Evolutionary conservation across 768 basidiomycete genomes (phyloP), one percentile per base, ranked within the genome.

Genomic region (Pluteus cervinus): DNA sequence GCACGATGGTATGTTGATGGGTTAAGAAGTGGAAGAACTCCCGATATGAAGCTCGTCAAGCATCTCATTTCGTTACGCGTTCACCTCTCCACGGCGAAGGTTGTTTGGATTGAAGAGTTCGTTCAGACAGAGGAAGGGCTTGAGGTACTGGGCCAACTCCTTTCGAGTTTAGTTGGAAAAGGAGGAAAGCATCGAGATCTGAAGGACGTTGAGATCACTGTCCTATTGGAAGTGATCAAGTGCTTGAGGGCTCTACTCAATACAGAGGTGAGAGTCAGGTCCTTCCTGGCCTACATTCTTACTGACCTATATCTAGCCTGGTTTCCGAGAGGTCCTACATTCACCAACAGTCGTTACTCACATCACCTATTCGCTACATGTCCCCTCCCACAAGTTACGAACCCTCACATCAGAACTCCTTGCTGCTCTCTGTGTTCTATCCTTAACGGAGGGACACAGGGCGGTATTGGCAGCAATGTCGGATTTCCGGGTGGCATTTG

Each of bases 221-320:
- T 82, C 2, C 61, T 92, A 18, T 50, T 82, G 21, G 90, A 94
- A 53, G 56, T 81, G 16, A 68, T 89, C 45, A 86, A 81, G 52
- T 91, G 87, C 53, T 58, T 96, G 16, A 68, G 90, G 26, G 83
- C 84, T 0, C 59, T 97, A 12, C 63, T 92, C 45, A 96, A 96
- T 50, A 93, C 84, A 1, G 78, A 86, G 60, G 91, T 89, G 50
- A 54, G 79, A 44, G 17, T 28, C n/a, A n/a, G n/a, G n/a, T 44
- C 36, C 24, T 29, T 17, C 28, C 22, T 28, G n/a, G 33, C 29
- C 3, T 22, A 24, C 14, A 10, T 32, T 24, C 29, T 21, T 46
- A 30, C 28, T 50, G 29, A 52, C 33, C 24, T 7, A 40, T 41
- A 4, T 14, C 29, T 26, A 92, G 87, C 61, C 71, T 35, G 89